phyloP scores from a whole-genome alignment of 495 filamentous ascomycete species.

The Daldinia childiae region DNA sequence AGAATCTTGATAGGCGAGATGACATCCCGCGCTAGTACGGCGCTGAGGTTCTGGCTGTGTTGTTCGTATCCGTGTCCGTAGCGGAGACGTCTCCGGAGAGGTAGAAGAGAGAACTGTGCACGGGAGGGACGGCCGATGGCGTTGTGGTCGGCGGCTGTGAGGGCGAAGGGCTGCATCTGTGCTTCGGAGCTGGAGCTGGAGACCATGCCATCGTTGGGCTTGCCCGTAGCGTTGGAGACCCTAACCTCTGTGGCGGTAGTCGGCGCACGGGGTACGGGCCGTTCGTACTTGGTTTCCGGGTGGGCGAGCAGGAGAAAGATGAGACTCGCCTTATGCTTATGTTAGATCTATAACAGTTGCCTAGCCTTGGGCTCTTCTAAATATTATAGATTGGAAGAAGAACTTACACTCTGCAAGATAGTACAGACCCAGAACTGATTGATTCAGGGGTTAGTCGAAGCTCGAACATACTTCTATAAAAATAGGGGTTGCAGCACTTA shows the following conservation, averaged over 20 bases:
- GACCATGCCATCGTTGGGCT: conserved; percentile 23
- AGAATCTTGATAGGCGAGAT: conserved; percentile 64
- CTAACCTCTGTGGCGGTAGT: background rate
- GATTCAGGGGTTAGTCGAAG: conserved; percentile 1
- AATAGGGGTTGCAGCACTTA: conserved; percentile 47
- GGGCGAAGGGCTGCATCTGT: conserved; percentile 4
- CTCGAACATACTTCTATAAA: background rate
- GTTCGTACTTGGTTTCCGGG: conserved; percentile 70
- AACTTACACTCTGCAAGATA: conserved; percentile 53
- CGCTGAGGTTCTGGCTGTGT: conserved; percentile 48
- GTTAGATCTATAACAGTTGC: conserved; percentile 42
- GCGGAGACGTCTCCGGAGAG: conserved; percentile 48
- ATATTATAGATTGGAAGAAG: conserved; percentile 45
- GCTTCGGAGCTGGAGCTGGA: conserved; percentile 33
- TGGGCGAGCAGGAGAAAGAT: conserved; percentile 38
- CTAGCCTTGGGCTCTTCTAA: background rate
- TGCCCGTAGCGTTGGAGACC: conserved; percentile 10
- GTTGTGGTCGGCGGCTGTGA: conserved; percentile 42
- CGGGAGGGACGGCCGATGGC: conserved; percentile 63
- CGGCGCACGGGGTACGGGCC: conserved; percentile 27
- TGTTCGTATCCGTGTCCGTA: conserved; percentile 14
- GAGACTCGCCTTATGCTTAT: conserved; percentile 31
- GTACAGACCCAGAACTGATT: conserved; percentile 42
- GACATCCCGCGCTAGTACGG: conserved; percentile 49
- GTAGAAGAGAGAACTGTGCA: conserved; percentile 64